Conservation (phyloP, 176 grass and related monocot species). For the Rhynchospora pubera region DNA sequence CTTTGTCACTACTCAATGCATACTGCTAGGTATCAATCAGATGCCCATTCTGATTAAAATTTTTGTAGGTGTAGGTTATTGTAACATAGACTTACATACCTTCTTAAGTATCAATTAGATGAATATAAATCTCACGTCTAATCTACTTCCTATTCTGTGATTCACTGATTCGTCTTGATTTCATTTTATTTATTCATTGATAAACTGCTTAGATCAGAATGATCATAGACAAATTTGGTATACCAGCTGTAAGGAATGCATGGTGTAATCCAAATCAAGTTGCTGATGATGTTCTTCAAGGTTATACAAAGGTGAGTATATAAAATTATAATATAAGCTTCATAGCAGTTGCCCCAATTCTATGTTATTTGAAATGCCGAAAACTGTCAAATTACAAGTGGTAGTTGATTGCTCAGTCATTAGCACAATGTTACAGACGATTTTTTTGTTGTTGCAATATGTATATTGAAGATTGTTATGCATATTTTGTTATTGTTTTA, state of each 20-base stretch:
- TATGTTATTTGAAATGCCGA: background rate
- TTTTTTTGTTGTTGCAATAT: background rate
- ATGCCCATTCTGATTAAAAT: too few species aligned
- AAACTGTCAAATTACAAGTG: background rate
- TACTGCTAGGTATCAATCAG: background rate
- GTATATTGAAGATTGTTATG: background rate
- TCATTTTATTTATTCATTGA: background rate
- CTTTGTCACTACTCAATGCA: background rate
- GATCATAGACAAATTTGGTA: slow-evolving; percentile 86
- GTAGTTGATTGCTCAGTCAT: background rate
- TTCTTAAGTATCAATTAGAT: background rate
- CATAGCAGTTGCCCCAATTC: background rate
- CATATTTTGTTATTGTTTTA: background rate
- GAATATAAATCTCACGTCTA: background rate
- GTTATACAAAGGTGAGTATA: slow-evolving; percentile 73
- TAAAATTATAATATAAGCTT: background rate
- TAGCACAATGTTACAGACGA: background rate
- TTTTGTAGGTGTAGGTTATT: background rate
- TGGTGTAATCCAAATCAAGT: slow-evolving; percentile 85
- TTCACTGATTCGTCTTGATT: too few species aligned
- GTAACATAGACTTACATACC: background rate
- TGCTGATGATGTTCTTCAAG: slow-evolving; percentile 72
- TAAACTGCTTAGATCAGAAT: slow-evolving; percentile 46
- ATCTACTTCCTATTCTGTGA: background rate
- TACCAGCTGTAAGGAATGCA: slow-evolving; percentile 53